Evolutionary conservation across 2,329 filamentous ascomycete species (phyloP).

Genomic region (Chrysoporthe cubensis): DNA sequence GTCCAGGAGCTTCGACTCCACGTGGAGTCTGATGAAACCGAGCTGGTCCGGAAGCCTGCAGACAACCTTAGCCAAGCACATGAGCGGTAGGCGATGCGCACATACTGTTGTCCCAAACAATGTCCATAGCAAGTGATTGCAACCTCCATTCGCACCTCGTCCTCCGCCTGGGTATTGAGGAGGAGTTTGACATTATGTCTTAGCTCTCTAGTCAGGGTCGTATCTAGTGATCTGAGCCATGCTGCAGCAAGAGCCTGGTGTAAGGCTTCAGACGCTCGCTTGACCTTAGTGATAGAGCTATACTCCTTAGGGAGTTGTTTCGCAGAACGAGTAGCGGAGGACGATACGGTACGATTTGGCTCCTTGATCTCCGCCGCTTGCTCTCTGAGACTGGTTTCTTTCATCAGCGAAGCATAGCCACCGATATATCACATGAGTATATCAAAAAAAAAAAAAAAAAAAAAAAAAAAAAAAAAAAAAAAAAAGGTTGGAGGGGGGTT

Average conservation of each 20-base stretch:
- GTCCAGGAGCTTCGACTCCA: not conserved
- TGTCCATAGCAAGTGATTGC: slow-evolving; percentile 17
- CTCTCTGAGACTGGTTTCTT: not conserved
- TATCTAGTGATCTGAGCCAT: slow-evolving; percentile 1
- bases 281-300: slow-evolving; percentile 9
- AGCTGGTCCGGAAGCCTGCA: not conserved
- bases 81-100: not conserved
- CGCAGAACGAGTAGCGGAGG: not conserved
- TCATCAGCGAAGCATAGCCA: not conserved
- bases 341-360: not conserved
- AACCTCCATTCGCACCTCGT: slow-evolving; percentile 15
- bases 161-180: not conserved
- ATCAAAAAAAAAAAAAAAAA: not conserved
- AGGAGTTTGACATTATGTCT: slow-evolving; percentile 22
- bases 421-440: not conserved
- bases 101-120: not conserved
- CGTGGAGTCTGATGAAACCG: not conserved
- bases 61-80: not conserved
- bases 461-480: too few relatives aligned
- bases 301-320: slow-evolving; percentile 12
- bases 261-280: slow-evolving; percentile 18
- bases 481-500: too few relatives aligned
- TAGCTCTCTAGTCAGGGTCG: not conserved
- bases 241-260: slow-evolving; percentile 15
- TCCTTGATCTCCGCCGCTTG: slow-evolving; percentile 4